Evolutionary conservation across 1,284 basidiomycete genomes (phyloP), one percentile per base, ranked within the genome.

Genomic region (Microbotryum scabiosae): DNA sequence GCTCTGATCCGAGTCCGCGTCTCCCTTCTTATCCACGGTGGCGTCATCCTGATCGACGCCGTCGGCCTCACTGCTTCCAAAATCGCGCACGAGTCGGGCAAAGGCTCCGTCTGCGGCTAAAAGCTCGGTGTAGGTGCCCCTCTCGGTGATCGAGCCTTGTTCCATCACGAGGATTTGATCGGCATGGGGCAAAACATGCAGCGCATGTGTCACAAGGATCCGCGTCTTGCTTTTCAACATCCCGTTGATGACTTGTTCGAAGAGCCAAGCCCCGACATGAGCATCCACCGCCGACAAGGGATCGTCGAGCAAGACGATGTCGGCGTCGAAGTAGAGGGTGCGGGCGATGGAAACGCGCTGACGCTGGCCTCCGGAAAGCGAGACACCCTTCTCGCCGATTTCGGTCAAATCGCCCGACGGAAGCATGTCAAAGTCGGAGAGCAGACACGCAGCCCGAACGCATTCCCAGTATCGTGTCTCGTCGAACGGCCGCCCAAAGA

Each of bases 251-350:
- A 90, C 87, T 65, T 91, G 85, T 69, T 85, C 82, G 77, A 94
- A 91, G 30, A 94, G 84, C 9, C 84, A 80, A 71, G 87, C 87
- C 36, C 88, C 89, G 51, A 94, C 89, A 69, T 91, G 89, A 10
- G 90, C 89, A 72, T 88, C 88, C 26, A 89, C 79, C 18, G 86
- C 86, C 54, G 84, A 86, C 5, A 88, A 77, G 3, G 85, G 85
- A 71, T 88, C 86, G 70, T 88, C 86, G 57, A 88, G 79, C 28
- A 86, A 79, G 18, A 85, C 75, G 41, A 87, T 76, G 60, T 88
- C 85, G 5, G 86, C 84, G 62, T 85, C 76, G 71, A 78, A 84
- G 73, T 89, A 89, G 2, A 88, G 75, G 0, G 85, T 85, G 54
- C 86, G 76, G 4, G 85, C 85, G 52, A 88, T 85, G 71, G 59